These are phyloP conservation scores for Lactarius quietus DNA, from an alignment of 768 basidiomycete genomes.

Conservation along the genomic window DNA sequence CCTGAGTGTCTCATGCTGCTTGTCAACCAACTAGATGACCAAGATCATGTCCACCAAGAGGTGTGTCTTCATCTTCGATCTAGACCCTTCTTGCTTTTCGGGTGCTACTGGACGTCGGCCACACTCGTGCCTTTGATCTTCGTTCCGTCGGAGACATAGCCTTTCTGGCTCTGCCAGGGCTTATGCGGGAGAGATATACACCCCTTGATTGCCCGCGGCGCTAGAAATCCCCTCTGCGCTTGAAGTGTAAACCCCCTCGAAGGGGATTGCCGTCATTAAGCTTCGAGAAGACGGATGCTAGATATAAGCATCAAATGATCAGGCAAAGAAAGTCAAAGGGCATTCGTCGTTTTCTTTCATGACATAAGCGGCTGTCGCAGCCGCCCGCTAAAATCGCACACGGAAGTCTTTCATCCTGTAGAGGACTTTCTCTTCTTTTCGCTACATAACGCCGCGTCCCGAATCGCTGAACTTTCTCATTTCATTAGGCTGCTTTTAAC, in stretches of 20 bases:
- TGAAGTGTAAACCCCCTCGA: not conserved
- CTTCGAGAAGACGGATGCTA: not conserved
- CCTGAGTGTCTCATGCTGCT: slow-evolving; percentile 89
- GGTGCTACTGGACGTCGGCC: not conserved
- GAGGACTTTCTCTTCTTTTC: not conserved
- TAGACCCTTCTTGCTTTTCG: not conserved
- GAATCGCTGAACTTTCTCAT: slow-evolving; percentile 16
- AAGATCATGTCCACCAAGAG: slow-evolving; percentile 78
- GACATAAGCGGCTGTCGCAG: not conserved
- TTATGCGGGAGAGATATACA: not conserved
- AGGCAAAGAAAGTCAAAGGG: not conserved
- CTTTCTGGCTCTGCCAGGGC: not conserved
- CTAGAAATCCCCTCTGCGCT: not conserved
- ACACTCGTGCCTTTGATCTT: not conserved
- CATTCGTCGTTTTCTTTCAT: not conserved
- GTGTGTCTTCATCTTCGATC: slow-evolving; percentile 42
- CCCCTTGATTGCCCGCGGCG: not conserved
- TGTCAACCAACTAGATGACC: slow-evolving; percentile 72
- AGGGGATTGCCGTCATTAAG: slow-evolving; percentile 1
- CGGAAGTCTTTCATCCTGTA: not conserved
- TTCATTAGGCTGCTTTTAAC: slow-evolving; percentile 79
- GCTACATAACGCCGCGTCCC: not conserved
- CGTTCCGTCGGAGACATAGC: not conserved
- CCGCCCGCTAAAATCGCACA: not conserved
- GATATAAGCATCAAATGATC: not conserved